Conservation (phyloP, 331 rosid species). For the Saraca asoca region DNA sequence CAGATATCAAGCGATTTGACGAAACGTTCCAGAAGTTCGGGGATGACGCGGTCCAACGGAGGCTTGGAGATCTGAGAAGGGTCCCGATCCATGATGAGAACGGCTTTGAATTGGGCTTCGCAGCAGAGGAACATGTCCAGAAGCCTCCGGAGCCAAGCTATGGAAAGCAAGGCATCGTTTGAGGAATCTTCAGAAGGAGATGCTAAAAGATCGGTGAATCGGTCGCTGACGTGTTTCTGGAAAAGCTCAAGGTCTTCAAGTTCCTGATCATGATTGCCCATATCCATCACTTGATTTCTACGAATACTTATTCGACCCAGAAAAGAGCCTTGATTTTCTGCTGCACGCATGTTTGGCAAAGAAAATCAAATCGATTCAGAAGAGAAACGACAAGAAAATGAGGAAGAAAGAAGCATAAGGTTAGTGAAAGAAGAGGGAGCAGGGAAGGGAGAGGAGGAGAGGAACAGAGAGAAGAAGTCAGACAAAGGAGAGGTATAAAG, state of each 20-base stretch:
- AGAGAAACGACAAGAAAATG: not conserved
- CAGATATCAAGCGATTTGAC: constrained; percentile 82
- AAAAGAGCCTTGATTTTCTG: constrained; percentile 80
- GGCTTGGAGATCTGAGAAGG: constrained; percentile 67
- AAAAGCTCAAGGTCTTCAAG: constrained; percentile 83
- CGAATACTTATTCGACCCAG: constrained; percentile 90
- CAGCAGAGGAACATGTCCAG: constrained; percentile 84
- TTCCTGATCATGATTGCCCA: constrained; percentile 79
- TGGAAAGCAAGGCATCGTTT: constrained; percentile 55
- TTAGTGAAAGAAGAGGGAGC: too few species aligned
- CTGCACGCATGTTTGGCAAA: constrained; percentile 57
- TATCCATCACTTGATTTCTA: constrained; percentile 78
- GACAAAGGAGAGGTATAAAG: constrained; percentile 23
- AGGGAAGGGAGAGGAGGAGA: not conserved
- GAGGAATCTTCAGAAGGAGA: constrained; percentile 46
- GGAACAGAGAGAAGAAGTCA: not conserved
- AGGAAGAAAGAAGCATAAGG: not conserved
- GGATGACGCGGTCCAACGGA: constrained; percentile 77
- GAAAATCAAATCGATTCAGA: not conserved
- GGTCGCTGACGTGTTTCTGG: constrained; percentile 68
- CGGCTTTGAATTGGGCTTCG: constrained; percentile 91
- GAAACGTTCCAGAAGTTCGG: constrained; percentile 72
- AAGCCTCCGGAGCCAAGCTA: constrained; percentile 71
- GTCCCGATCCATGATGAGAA: constrained; percentile 73
- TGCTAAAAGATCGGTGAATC: constrained; percentile 60